Base-by-base conservation (phyloP, 2,329 filamentous ascomycete genomes). In the Tetracladium maxilliforme region DNA sequence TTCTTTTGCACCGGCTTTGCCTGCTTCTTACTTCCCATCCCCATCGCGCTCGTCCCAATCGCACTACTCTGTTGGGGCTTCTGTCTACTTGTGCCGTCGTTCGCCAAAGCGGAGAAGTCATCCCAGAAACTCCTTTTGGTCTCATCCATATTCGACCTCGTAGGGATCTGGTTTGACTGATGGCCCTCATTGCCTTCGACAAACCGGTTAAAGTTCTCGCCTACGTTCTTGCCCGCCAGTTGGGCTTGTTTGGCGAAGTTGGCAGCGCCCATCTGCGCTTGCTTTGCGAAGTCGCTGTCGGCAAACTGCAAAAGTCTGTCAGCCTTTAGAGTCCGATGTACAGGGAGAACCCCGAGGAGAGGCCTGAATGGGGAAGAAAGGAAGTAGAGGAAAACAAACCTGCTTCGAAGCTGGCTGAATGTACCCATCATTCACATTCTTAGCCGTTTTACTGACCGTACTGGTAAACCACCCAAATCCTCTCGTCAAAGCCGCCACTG, bases 391-490 rank as follows among this genome's bases (percentile, higher is more conserved):
- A 31, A 20, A 17, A 41, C 62, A 32, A 61, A 84, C 79, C 69
- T 84, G 80, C 44, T 82, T 79, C 33, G 90, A 83, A 15, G 84
- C 90, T 7, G 90, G 90, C 52, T 92, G 84, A 27, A 98, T 82
- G 54, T 83, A 94, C 17, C 77, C 71, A 37, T 90, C 78, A 47
- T 94, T 92, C 14, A 94, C 77, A 10, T 71, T 81, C 60, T 92
- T 92, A 19, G 86, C 90, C 35, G 81, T 80, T 61, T 90, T 93
- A 14, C 73, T 74, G 21, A 95, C 83, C 9, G 82, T 84, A 17
- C 71, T 78, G 11, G 83, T 70, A 43, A 95, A 83, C 84, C 90
- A 95, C 7, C 87, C 87, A 42, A 95, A 92, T 1, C 87, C 81
- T 52, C 92, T 94, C 15, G 74, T 83, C 39, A 98, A 52, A 10